Evolutionary conservation across 2,329 filamentous ascomycete species (phyloP).

Genomic region (Dendrostoma leiphaemia): DNA sequence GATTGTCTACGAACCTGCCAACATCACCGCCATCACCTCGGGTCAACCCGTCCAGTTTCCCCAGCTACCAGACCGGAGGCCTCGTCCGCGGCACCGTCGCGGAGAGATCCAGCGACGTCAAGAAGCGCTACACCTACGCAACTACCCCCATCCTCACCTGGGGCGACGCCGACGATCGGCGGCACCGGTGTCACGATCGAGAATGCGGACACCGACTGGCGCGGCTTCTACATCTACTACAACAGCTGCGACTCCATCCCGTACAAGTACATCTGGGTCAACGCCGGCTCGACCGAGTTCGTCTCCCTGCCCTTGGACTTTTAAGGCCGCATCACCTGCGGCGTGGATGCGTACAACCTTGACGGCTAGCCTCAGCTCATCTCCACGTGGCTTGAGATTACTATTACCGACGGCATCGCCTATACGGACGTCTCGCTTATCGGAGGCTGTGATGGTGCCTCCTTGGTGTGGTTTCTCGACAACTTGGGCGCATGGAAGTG

Average conservation of each 20-base stretch:
- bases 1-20: too few species aligned
- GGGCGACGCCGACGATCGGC: slow-evolving; percentile 21
- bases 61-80: too few species aligned
- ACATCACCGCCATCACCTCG: too few species aligned
- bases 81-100: too few species aligned
- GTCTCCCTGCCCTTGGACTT: slow-evolving; percentile 25
- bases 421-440: slow-evolving; percentile 29
- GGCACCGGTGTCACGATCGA: slow-evolving; percentile 19
- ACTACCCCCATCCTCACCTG: slow-evolving; percentile 20
- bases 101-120: too few species aligned
- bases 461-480: slow-evolving; percentile 23
- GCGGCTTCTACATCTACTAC: slow-evolving; percentile 26
- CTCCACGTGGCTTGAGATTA: slow-evolving; percentile 28
- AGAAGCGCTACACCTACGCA: too few species aligned
- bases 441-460: slow-evolving; percentile 26
- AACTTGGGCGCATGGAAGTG: slow-evolving; percentile 24
- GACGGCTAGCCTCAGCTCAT: slow-evolving; percentile 24
- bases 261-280: slow-evolving; percentile 28
- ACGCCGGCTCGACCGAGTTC: slow-evolving; percentile 22
- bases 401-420: slow-evolving; percentile 21
- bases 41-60: too few species aligned
- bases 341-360: slow-evolving; percentile 22
- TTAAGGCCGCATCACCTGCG: slow-evolving; percentile 26
- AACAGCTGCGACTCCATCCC: slow-evolving; percentile 27
- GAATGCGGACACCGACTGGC: slow-evolving; percentile 20